phyloP scores from a whole-genome alignment of 305 asterid species.

The Fraxinus paxiana region DNA sequence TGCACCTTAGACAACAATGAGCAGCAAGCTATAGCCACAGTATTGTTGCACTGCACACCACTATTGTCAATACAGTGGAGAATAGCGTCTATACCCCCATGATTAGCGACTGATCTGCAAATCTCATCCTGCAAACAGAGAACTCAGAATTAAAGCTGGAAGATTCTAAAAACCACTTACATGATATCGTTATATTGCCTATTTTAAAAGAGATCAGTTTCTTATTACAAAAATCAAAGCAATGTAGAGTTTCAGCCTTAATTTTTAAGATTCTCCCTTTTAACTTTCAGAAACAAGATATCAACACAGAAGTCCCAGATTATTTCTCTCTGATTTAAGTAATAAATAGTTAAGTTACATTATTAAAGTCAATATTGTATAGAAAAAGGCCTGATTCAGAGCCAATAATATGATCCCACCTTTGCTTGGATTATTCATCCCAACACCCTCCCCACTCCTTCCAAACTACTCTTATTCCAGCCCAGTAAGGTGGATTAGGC shows the following conservation, averaged over 20 bases:
- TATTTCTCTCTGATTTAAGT: constrained; percentile 9
- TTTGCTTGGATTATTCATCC: neutral
- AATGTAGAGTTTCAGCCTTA: neutral
- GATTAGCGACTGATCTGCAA: constrained; percentile 70
- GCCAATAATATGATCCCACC: neutral
- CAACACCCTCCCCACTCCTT: neutral
- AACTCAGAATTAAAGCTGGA: constrained; percentile 6
- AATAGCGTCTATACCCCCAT: constrained; percentile 76
- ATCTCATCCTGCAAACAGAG: constrained; percentile 73
- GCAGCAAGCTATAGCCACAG: constrained; percentile 67
- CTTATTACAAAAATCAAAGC: constrained; percentile 6
- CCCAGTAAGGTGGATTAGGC: neutral
- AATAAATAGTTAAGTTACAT: constrained; percentile 1
- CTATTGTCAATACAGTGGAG: constrained; percentile 68
- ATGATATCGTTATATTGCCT: constrained; percentile 15
- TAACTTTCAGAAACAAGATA: neutral
- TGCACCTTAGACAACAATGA: constrained; percentile 80
- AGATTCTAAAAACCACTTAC: constrained; percentile 14
- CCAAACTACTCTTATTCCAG: neutral
- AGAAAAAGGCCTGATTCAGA: neutral
- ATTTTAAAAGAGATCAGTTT: constrained; percentile 13
- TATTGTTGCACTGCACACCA: constrained; percentile 55
- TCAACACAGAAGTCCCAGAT: constrained; percentile 7
- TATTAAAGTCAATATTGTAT: neutral
- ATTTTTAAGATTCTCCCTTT: neutral